Evolutionary conservation across 352 stramenopile genomes (phyloP).

Genomic region (Globisporangium cederbergense): DNA sequence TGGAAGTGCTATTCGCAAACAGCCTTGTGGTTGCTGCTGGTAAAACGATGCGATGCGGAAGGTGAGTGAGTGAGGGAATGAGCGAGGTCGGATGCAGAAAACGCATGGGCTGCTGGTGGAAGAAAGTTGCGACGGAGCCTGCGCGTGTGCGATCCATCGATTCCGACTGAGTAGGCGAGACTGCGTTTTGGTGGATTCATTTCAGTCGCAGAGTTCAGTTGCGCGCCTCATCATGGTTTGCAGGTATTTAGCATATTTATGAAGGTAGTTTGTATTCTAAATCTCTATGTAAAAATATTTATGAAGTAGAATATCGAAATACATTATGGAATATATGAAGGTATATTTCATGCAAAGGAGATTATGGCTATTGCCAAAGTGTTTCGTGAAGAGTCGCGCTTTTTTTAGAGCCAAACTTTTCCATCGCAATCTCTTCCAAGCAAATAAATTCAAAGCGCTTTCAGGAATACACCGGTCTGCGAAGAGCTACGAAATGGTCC

Average conservation of each 20-base stretch:
- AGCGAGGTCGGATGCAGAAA: not conserved
- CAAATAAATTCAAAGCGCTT: too few relatives aligned
- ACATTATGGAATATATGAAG: not conserved
- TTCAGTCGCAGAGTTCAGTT: not conserved
- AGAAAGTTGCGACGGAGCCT: slow-evolving; percentile 10
- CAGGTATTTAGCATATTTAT: not conserved
- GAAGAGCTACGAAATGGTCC: not conserved
- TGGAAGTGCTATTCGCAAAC: not conserved
- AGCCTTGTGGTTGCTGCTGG: not conserved
- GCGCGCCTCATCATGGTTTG: not conserved
- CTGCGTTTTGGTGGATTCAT: not conserved
- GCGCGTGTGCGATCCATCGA: slow-evolving; percentile 9
- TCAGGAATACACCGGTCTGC: too few relatives aligned
- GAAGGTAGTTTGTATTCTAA: not conserved
- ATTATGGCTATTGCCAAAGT: not conserved
- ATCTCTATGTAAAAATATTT: not conserved
- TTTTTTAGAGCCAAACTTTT: slow-evolving; percentile 1
- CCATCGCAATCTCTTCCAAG: not conserved
- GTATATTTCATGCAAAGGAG: not conserved
- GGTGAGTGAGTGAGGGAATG: not conserved
- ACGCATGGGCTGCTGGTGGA: not conserved
- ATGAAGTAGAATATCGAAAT: not conserved
- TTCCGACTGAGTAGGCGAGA: not conserved
- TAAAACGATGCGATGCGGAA: not conserved
- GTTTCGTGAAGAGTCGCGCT: not conserved